phyloP scores from a whole-genome alignment of 352 stramenopile genomes.

The Phytophthora parvispora region DNA sequence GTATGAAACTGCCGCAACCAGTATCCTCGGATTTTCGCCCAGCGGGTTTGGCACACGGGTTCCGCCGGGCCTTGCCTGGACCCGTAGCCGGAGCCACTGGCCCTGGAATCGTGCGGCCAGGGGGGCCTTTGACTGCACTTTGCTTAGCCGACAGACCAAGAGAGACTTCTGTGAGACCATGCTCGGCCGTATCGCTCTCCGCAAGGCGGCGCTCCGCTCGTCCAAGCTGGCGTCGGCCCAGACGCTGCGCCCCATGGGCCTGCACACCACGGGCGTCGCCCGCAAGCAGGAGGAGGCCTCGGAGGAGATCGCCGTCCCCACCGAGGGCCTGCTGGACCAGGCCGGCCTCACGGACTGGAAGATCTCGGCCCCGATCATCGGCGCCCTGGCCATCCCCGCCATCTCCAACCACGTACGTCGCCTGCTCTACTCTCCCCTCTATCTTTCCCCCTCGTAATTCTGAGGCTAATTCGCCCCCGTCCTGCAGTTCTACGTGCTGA shows the following conservation, averaged over 20 bases:
- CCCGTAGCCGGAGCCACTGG: neutral
- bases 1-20: too few species aligned
- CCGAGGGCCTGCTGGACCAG: conserved; percentile 68
- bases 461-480: conserved; percentile 7
- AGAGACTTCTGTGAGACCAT: conserved; percentile 45
- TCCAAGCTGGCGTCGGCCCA: conserved; percentile 56
- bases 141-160: conserved; percentile 4
- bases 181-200: conserved; percentile 83
- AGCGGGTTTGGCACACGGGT: too few species aligned
- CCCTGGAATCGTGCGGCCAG: neutral
- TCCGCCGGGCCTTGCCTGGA: too few species aligned
- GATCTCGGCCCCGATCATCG: conserved; percentile 81
- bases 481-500: conserved; percentile 83
- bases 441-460: neutral
- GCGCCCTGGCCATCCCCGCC: conserved; percentile 75
- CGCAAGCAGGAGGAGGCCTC: conserved; percentile 64
- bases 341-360: conserved; percentile 88
- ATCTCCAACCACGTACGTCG: conserved; percentile 86
- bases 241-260: conserved; percentile 48
- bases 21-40: too few species aligned
- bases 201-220: conserved; percentile 63
- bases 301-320: conserved; percentile 49
- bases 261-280: conserved; percentile 72
- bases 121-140: conserved; percentile 9
- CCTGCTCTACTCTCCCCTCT: neutral